Percentiles rank a stretch among this genome's conserved stretches.
These are phyloP conservation scores for Ophiosphaerella narmari DNA, from an alignment of 2,329 filamentous ascomycete genomes.

Conservation along the genomic window DNA sequence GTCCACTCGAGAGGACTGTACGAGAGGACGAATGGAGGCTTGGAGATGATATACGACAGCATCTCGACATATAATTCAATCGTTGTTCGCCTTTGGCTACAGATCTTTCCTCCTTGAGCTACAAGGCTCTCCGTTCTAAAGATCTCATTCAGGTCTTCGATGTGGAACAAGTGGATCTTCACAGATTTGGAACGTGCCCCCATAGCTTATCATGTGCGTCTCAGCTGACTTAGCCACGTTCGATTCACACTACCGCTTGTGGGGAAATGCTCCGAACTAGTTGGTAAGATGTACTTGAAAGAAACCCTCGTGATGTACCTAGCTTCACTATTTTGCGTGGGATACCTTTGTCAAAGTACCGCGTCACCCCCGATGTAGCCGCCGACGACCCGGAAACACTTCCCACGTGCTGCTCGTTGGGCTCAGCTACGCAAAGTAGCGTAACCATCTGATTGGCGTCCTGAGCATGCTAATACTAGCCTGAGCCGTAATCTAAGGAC, in stretches of 20 bases:
- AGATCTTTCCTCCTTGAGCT: neutral
- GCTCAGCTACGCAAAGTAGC: neutral
- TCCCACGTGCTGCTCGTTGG: neutral
- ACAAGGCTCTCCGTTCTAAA: too few species aligned
- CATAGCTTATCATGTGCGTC: too few species aligned
- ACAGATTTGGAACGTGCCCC: too few species aligned
- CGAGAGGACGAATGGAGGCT: conserved; percentile 71
- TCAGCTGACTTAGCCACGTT: too few species aligned
- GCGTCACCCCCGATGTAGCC: neutral
- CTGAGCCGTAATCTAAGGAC: neutral
- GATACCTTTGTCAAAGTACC: conserved; percentile 1
- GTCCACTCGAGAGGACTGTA: conserved; percentile 56
- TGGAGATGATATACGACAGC: conserved; percentile 84
- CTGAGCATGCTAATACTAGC: neutral
- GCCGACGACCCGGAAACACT: neutral
- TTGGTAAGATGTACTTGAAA: neutral
- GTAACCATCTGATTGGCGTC: neutral
- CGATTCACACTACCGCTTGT: too few species aligned
- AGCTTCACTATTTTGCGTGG: neutral
- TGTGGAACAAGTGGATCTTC: too few species aligned
- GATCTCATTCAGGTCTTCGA: too few species aligned
- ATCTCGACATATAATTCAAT: conserved; percentile 64
- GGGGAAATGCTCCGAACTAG: neutral
- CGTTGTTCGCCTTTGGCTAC: neutral
- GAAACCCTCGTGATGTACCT: neutral